Evolutionary conservation across 75 land plant genomes (phyloP), one percentile per base, ranked within the genome.

Genomic region (Picea glauca): DNA sequence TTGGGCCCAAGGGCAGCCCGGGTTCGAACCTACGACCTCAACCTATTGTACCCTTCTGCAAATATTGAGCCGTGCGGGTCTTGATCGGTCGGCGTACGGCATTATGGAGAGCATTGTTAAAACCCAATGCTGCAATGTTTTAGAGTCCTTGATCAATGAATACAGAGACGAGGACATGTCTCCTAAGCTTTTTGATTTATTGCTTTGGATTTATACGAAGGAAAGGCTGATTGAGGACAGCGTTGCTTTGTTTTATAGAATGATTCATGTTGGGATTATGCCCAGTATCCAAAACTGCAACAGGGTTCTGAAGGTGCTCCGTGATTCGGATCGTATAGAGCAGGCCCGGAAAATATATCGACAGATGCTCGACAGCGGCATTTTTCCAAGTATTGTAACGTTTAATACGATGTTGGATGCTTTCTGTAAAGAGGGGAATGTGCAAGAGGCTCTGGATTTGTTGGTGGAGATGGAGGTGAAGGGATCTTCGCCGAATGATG

Each of bases 321-420:
- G 88, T 3, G 84, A 88, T 80, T 72, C 66, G 13, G 80, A 66
- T 35, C 78, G 65, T 72, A 58, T 74, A 11, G 60, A 58, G 26
- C 84, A 83, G 67, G 91, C 90, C 17, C 75, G 77, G 50, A 83
- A 73, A n/a, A 82, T 91, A 13, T 91, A 83, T 83, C 65, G 78
- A 1, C 78, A 76, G 70, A 87, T 93, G 93, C 73, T 72, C 30
- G 77, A 72, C 54, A 58, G 58, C 57, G 86, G 91, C 8, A 78
- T 93, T 5, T 43, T 66, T 57, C 96, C 88, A 4, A 84, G 82
- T 26, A 68, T 91, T 14, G 81, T 86, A 26, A 89, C 96, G 2
- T 93, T 78, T 57, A 91, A 92, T 72, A 85, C 88, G 0, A 80
- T 93, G 77, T 80, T 93, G 35, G 85, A 89, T 85, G 88, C 81